These are phyloP conservation scores for Achlya hypogyna DNA, from an alignment of 352 stramenopile species.

Conservation along the genomic window DNA sequence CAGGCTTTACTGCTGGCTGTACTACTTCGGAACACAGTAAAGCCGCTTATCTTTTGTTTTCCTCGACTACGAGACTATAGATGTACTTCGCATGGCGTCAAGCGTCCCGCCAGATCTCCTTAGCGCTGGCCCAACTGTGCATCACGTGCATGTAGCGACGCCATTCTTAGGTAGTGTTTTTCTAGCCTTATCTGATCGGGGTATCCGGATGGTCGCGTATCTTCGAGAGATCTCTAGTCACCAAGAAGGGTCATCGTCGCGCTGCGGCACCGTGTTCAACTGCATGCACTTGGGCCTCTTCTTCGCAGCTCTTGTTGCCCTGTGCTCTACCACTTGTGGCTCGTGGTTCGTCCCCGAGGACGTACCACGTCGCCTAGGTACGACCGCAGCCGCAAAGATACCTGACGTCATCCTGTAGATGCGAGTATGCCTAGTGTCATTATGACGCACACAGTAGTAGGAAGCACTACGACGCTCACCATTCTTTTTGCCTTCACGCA, in stretches of 20 bases:
- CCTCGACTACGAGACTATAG: no score
- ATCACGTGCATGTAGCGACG: no score
- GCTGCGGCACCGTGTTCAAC: not conserved
- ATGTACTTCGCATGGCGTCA: no score
- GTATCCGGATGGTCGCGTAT: not conserved
- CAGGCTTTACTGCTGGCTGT: no score
- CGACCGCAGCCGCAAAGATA: not conserved
- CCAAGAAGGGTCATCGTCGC: not conserved
- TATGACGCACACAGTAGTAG: not conserved
- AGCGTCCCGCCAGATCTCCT: no score
- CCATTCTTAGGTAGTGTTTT: no score
- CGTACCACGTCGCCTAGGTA: not conserved
- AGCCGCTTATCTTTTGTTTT: no score
- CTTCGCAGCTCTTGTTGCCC: not conserved
- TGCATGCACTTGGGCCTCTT: not conserved
- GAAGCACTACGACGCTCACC: not conserved
- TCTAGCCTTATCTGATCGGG: not conserved
- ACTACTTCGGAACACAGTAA: no score
- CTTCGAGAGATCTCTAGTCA: conserved; percentile 3
- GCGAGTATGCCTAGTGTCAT: not conserved
- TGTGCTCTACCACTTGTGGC: not conserved
- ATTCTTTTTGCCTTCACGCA: not conserved
- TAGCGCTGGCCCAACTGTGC: no score
- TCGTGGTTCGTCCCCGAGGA: not conserved
- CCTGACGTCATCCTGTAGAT: not conserved